Percentiles rank a stretch among this genome's conserved stretches.
These are phyloP conservation scores for Golovinomyces cichoracearum DNA, from an alignment of 2,329 filamentous ascomycete genomes.

Conservation along the genomic window DNA sequence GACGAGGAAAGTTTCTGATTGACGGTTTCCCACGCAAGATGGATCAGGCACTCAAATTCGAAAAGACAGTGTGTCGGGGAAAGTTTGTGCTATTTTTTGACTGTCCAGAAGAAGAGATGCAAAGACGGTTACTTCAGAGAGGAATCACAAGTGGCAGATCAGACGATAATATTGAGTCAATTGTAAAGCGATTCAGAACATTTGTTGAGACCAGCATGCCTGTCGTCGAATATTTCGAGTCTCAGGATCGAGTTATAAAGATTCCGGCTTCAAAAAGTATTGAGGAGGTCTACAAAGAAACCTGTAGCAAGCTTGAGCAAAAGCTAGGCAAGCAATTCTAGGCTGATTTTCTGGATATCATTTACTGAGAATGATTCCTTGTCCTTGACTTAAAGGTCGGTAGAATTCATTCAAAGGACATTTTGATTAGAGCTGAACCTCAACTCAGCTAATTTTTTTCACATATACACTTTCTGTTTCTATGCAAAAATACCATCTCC, in stretches of 20 bases:
- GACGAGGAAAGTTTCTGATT: slow-evolving; percentile 47
- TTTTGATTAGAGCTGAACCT: no score
- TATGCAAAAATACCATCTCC: no score
- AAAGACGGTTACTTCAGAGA: slow-evolving; percentile 55
- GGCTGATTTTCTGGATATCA: no score
- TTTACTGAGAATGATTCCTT: no score
- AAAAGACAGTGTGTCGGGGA: slow-evolving; percentile 62
- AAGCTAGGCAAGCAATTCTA: slow-evolving; percentile 23
- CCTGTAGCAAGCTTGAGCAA: slow-evolving; percentile 23
- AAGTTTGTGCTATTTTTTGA: slow-evolving; percentile 82
- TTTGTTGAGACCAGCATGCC: slow-evolving; percentile 96
- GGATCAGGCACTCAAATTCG: slow-evolving; percentile 87
- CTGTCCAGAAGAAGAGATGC: slow-evolving; percentile 74
- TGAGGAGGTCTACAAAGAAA: slow-evolving; percentile 32
- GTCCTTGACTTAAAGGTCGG: no score
- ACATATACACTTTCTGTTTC: no score
- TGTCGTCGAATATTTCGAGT: slow-evolving; percentile 64
- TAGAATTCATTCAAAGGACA: no score
- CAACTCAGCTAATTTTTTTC: no score
- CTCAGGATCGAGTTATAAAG: slow-evolving; percentile 53
- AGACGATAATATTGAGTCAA: slow-evolving; percentile 87
- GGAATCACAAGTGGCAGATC: slow-evolving; percentile 77
- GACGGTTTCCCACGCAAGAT: slow-evolving; percentile 86
- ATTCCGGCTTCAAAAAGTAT: slow-evolving; percentile 45
- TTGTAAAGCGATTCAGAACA: slow-evolving; percentile 82